A percentile compares a stretch with the other conserved stretches of the same genome.
phyloP scores from a whole-genome alignment of 2,329 filamentous ascomycete species.

The Ambrosiella cleistominuta region DNA sequence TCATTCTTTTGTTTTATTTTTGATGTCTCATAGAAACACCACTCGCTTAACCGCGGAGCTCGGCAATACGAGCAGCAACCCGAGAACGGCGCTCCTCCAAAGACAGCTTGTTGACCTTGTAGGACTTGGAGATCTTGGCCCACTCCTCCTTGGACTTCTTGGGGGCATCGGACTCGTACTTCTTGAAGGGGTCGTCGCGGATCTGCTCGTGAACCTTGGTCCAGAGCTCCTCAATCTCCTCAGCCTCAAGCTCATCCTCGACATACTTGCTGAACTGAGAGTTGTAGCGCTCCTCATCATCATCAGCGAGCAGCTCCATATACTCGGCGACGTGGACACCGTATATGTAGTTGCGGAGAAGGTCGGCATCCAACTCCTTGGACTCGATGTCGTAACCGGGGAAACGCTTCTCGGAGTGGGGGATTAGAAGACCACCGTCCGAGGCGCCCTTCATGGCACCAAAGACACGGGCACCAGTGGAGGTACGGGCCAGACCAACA shows the following conservation, averaged over 20 bases:
- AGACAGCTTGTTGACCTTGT: conserved; percentile 57
- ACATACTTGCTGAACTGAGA: conserved; percentile 96
- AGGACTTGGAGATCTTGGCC: conserved; percentile 92
- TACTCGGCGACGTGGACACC: conserved; percentile 98
- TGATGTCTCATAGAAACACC: conserved; percentile 2
- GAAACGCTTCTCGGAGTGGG: conserved; percentile 99
- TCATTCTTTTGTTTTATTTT: conserved; percentile 12
- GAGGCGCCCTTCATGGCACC: conserved; percentile 99
- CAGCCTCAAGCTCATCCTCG: conserved; percentile 89
- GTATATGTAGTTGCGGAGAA: conserved; percentile 98
- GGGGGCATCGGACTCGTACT: conserved; percentile 52
- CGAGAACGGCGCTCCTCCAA: conserved; percentile 68
- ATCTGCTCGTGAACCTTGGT: conserved; percentile 87
- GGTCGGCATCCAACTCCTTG: conserved; percentile 96
- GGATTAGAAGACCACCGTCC: conserved; percentile 89
- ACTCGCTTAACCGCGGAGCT: conserved; percentile 34
- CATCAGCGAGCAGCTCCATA: conserved; percentile 99
- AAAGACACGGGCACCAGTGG: conserved; percentile 96
- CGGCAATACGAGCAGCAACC: conserved; percentile 81
- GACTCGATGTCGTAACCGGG: conserved; percentile 92
- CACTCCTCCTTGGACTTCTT: conserved; percentile 97
- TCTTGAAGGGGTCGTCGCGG: conserved; percentile 96
- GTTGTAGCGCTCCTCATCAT: conserved; percentile 99
- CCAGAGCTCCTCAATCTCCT: conserved; percentile 94
- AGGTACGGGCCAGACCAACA: conserved; percentile 91